These are phyloP conservation scores for Cicer arietinum DNA, from an alignment of 306 rosid genomes.

Conservation along the genomic window DNA sequence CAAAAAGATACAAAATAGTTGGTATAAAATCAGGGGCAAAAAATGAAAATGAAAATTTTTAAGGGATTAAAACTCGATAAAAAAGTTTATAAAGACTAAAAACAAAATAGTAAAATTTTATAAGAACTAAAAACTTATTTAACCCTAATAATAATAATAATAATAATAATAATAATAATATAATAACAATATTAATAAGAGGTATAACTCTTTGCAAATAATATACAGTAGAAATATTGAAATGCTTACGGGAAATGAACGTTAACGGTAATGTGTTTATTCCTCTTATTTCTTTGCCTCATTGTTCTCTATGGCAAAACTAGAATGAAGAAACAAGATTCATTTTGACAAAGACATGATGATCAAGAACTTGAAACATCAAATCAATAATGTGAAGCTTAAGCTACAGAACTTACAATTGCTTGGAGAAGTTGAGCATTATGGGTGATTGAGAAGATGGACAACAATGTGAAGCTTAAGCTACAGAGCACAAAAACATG, in stretches of 20 bases:
- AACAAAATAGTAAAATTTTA: no score
- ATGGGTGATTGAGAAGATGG: conserved; percentile 23
- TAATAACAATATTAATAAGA: no score
- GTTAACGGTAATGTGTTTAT: not conserved
- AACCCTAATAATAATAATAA: no score
- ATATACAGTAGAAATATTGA: not conserved
- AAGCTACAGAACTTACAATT: not conserved
- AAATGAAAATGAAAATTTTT: no score
- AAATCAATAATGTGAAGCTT: not conserved
- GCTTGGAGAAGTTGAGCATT: conserved; percentile 32
- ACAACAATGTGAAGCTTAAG: conserved; percentile 1
- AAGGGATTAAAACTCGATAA: no score
- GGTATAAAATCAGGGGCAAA: no score
- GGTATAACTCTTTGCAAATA: not conserved
- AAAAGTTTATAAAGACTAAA: no score
- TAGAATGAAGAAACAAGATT: conserved; percentile 54
- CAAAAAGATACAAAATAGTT: no score
- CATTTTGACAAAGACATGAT: conserved; percentile 43
- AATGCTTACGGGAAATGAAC: not conserved
- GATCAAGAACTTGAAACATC: conserved; percentile 48
- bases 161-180: no score
- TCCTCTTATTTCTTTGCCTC: not conserved
- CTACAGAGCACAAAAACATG: conserved; percentile 23
- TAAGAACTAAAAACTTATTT: no score
- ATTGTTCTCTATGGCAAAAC: conserved; percentile 41